These are phyloP conservation scores for Margaritispora aquatica DNA, from an alignment of 495 filamentous ascomycete genomes.

Conservation along the genomic window DNA sequence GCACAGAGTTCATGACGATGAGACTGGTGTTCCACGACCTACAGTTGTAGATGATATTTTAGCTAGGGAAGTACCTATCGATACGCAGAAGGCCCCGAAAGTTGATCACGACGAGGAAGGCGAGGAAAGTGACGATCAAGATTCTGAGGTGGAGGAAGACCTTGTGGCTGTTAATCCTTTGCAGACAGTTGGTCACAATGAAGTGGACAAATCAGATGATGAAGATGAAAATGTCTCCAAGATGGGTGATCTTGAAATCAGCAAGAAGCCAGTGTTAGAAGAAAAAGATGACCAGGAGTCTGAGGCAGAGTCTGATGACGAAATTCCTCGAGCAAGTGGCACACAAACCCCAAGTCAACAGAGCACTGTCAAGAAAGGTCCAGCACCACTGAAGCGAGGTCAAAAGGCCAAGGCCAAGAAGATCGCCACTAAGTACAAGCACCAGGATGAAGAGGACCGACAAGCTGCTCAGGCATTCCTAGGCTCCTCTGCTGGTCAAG, in stretches of 20 bases:
- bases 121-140: constrained; percentile 16
- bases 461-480: constrained; percentile 74
- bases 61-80: constrained; percentile 25
- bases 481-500: constrained; percentile 56
- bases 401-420: constrained; percentile 85
- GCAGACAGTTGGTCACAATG: constrained; percentile 29
- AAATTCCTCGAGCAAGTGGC: constrained; percentile 3
- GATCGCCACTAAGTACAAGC: constrained; percentile 80
- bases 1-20: constrained; percentile 44
- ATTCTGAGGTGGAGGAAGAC: constrained; percentile 24
- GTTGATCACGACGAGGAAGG: constrained; percentile 20
- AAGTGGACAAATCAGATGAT: constrained; percentile 24
- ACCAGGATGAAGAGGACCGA: constrained; percentile 93
- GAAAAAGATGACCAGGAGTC: constrained; percentile 22
- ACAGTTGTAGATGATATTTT: neutral
- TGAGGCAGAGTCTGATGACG: constrained; percentile 14
- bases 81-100: constrained; percentile 28
- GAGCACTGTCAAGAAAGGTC: constrained; percentile 29
- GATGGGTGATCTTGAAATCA: constrained; percentile 27
- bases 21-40: neutral
- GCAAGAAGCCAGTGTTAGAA: constrained; percentile 9
- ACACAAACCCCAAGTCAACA: constrained; percentile 23
- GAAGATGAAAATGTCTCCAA: constrained; percentile 27
- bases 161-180: constrained; percentile 37
- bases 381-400: constrained; percentile 55